phyloP scores from a whole-genome alignment of 169 alveolate genomes.

The Plasmodium vivax region DNA sequence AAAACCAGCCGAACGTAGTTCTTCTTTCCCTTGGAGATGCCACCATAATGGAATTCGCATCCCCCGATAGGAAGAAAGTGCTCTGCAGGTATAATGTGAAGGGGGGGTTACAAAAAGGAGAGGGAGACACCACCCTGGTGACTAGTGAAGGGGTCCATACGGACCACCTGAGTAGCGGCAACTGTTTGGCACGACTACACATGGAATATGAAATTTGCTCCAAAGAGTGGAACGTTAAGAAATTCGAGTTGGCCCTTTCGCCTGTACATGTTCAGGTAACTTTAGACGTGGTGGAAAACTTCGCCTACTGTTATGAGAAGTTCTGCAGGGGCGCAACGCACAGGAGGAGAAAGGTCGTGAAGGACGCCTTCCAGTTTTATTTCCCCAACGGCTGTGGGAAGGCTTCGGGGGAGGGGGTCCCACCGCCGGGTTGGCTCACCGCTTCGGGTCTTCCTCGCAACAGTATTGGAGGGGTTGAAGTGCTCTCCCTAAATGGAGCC shows the following conservation, averaged over 20 bases:
- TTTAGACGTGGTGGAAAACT: constrained; percentile 6
- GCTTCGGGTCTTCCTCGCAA: background rate
- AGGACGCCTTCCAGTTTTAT: background rate
- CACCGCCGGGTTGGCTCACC: background rate
- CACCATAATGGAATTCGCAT: constrained; percentile 1
- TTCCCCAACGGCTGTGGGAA: background rate
- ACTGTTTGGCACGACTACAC: background rate
- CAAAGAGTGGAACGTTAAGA: background rate
- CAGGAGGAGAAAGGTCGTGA: background rate
- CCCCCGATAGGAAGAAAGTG: constrained; percentile 1
- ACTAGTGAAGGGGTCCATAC: background rate
- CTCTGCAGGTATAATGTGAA: constrained; percentile 8
- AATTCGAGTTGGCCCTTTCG: constrained; percentile 3
- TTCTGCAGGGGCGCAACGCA: background rate
- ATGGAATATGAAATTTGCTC: background rate
- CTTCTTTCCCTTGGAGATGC: background rate
- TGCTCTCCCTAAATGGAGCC: too few species aligned
- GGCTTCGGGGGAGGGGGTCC: background rate
- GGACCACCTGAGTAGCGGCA: background rate
- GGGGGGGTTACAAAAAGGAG: background rate
- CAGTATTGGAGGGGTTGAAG: too few species aligned
- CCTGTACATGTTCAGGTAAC: constrained; percentile 34
- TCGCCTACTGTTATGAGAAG: constrained; percentile 15
- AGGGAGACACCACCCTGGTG: background rate
- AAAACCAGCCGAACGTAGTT: background rate